A percentile compares a stretch with the other conserved stretches of the same genome.
phyloP scores from a whole-genome alignment of 1,284 basidiomycete species.

The Rhodotorula sp. region DNA sequence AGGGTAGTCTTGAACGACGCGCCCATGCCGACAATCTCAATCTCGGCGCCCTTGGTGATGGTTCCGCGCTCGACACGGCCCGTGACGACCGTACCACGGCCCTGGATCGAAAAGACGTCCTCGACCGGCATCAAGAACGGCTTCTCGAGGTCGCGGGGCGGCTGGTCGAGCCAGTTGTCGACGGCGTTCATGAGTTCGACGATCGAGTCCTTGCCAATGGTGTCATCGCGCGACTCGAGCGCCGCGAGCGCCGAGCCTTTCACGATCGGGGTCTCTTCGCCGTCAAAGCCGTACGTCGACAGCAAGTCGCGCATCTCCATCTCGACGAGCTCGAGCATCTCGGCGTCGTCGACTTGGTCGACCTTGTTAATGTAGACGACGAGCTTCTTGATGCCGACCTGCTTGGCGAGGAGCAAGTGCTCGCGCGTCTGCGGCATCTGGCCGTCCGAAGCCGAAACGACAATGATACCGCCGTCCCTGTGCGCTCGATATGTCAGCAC shows the following conservation, averaged over 20 bases:
- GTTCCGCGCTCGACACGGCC: slow-evolving; percentile 96
- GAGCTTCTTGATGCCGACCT: slow-evolving; percentile 97
- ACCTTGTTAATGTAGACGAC: slow-evolving; percentile 99
- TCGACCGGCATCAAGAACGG: slow-evolving; percentile 97
- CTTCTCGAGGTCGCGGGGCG: slow-evolving; percentile 93
- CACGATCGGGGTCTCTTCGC: slow-evolving; percentile 93
- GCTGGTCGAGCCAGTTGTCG: slow-evolving; percentile 93
- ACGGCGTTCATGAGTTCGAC: slow-evolving; percentile 81
- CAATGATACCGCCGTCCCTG: slow-evolving; percentile 53
- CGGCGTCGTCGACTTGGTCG: slow-evolving; percentile 91
- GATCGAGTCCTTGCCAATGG: slow-evolving; percentile 80
- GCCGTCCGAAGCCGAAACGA: slow-evolving; percentile 97
- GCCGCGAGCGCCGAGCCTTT: slow-evolving; percentile 96
- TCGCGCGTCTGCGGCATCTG: slow-evolving; percentile 99
- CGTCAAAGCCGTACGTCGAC: slow-evolving; percentile 80
- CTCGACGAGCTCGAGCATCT: slow-evolving; percentile 99
- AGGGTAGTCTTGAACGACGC: slow-evolving; percentile 83
- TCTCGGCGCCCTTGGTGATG: slow-evolving; percentile 87
- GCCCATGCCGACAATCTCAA: slow-evolving; percentile 91
- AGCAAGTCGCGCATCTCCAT: slow-evolving; percentile 99
- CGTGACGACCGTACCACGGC: slow-evolving; percentile 96
- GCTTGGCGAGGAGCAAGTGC: slow-evolving; percentile 93
- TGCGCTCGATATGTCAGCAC: not conserved
- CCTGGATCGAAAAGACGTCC: slow-evolving; percentile 97
- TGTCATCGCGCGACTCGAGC: slow-evolving; percentile 76